A percentile compares a stretch with the other conserved stretches of the same genome.
Evolutionary conservation across 495 filamentous ascomycete genomes (phyloP).

Genomic region (Bombardia bombarda): DNA sequence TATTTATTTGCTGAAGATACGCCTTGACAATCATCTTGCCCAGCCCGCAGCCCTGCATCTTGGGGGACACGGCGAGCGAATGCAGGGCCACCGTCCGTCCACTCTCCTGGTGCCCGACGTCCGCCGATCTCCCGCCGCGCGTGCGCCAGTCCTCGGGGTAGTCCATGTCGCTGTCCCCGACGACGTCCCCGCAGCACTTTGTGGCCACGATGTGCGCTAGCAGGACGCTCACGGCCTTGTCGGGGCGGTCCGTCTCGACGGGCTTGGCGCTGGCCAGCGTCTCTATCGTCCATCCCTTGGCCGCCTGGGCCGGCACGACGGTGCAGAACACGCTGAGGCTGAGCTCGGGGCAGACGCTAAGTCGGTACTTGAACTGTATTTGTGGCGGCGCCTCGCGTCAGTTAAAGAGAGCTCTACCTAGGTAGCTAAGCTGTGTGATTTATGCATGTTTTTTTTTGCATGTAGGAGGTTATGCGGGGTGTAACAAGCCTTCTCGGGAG

Average conservation of each 20-base stretch:
- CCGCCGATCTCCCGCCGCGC: constrained; percentile 15
- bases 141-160: constrained; percentile 57
- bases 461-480: no score
- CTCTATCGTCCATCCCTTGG: constrained; percentile 36
- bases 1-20: constrained; percentile 59
- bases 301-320: constrained; percentile 37
- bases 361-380: constrained; percentile 69
- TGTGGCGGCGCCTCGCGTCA: constrained; percentile 1
- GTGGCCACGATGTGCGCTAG: constrained; percentile 78
- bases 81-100: constrained; percentile 75
- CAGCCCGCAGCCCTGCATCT: constrained; percentile 64
- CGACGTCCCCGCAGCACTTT: constrained; percentile 46
- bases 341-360: constrained; percentile 69
- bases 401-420: no score
- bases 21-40: constrained; percentile 69
- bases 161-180: constrained; percentile 74
- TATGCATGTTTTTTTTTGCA: no score
- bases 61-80: constrained; percentile 69
- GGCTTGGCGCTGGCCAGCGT: constrained; percentile 38
- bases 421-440: no score
- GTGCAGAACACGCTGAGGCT: constrained; percentile 72
- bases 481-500: constrained; percentile 73
- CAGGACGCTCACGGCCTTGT: constrained; percentile 52
- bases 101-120: constrained; percentile 54
- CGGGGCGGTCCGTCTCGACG: constrained; percentile 38